phyloP scores from a whole-genome alignment of 1,284 basidiomycete species.

The Stygiomarasmius scandens region DNA sequence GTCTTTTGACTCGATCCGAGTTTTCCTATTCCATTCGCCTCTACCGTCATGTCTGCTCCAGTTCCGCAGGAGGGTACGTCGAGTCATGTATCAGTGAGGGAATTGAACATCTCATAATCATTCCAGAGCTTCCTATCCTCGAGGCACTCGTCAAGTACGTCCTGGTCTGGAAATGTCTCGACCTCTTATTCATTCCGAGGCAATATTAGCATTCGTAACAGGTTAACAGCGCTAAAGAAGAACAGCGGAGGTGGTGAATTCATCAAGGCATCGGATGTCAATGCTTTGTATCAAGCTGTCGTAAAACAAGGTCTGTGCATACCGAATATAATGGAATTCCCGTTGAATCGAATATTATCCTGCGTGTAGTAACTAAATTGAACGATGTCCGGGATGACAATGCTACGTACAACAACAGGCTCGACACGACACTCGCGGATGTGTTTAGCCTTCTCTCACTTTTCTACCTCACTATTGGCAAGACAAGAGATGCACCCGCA shows the following conservation, averaged over 20 bases:
- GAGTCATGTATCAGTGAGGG: constrained; percentile 7
- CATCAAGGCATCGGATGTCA: constrained; percentile 92
- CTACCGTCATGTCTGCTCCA: constrained; percentile 54
- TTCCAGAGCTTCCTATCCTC: constrained; percentile 86
- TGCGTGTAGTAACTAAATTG: constrained; percentile 81
- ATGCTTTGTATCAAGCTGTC: constrained; percentile 90
- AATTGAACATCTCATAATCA: not conserved
- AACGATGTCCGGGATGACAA: constrained; percentile 89
- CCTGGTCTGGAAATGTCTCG: constrained; percentile 15
- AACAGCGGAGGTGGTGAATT: constrained; percentile 83
- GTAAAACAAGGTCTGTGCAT: constrained; percentile 87
- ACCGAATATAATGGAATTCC: constrained; percentile 5
- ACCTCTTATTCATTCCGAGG: constrained; percentile 21
- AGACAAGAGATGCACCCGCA: constrained; percentile 89
- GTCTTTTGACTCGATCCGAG: too few species aligned
- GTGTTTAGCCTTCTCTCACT: constrained; percentile 91
- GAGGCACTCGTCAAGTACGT: constrained; percentile 91
- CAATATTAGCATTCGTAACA: constrained; percentile 82
- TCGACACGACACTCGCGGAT: constrained; percentile 92
- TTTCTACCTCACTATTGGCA: constrained; percentile 93
- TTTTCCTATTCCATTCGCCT: not conserved
- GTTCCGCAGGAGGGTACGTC: constrained; percentile 75
- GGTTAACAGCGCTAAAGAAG: constrained; percentile 86
- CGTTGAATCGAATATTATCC: not conserved
- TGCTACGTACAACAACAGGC: constrained; percentile 79